Evolutionary conservation across 2,329 filamentous ascomycete species (phyloP), one percentile per base, ranked within the genome.

Genomic region (Alternaria rosae): DNA sequence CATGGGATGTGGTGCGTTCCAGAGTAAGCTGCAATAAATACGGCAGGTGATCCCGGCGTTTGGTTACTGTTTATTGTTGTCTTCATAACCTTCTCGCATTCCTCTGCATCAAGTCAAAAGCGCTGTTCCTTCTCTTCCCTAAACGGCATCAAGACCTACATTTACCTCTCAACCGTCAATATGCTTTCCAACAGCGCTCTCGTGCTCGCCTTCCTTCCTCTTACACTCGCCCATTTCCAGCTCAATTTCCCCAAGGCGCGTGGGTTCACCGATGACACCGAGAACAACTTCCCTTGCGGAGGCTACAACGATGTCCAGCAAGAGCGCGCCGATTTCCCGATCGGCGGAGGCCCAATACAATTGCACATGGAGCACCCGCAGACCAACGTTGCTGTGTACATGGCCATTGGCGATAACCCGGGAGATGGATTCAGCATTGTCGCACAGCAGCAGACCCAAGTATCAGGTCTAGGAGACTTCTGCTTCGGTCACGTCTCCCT

Each of bases 341-440:
- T 79, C 25, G 81, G 80, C 35, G 82, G 86, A 21, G 82, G 84
- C 51, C 83, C 85, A 9, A 77, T 88, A 43, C 82, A 84, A 57
- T 67, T 87, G 58, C 79, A 82, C 35, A 80, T 87, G 74, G 83
- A 84, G 60, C 85, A 88, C 70, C 79, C 82, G 12, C 81, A 83
- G 64, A 81, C 84, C 28, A 83, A 84, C 47, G 69, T 87, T n/a
- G 82, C 84, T 60, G 80, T 88, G 35, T 82, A 87, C 35, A 72
- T 88, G 52, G 83, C 82, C 26, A 73, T 88, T 15, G 85, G 85
- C 38, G 80, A 81, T 54, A 77, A 86, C 57, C 83, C 84, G 1
- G 82, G 82, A 47, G 84, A 83, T 71, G 88, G 87, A 78, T 93
- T 89, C 84, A 92, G 91, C 83, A 84, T 90, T 77, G 86, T 88